Base-by-base conservation (phyloP, 2,329 filamentous ascomycete species). In the Grosmannia serpens region DNA sequence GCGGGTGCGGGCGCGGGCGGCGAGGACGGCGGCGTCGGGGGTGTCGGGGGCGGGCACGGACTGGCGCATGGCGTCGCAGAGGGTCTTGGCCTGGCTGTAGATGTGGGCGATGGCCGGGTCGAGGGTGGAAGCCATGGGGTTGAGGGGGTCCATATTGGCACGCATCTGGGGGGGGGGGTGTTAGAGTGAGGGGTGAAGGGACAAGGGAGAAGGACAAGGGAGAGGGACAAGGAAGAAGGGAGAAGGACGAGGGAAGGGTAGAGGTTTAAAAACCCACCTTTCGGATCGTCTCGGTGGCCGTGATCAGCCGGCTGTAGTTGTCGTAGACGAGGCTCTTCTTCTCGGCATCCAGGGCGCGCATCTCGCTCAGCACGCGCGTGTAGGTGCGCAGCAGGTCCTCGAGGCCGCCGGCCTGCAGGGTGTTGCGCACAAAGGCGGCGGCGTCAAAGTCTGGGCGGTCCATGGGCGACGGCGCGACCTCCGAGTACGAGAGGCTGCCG, bases 311-410 rank as follows among this genome's bases (percentile, higher is more conserved):
- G 65, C 88, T 94, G 72, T 97, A 99, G 70, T 99, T 99, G 70
- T 99, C 92, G 71, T 99, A 99, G 5, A 99, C 94, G 62, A 99
- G 75, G 1, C 92, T 91, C 74, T 99, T 99, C 71, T 94, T 88
- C 78, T 99, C 94, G 27, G 92, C 92, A 67, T 97, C 94, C 22
- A 99, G 78, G 2, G 89, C 91, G 44, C 91, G 77, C 53, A 96
- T 92, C 73, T 97, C 92, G 64, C 84, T 81, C 64, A 92, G 73
- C 11, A 92, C 77, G 26, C 82, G 79, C 53, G 86, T 84, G 69
- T 94, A 91, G 1, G 86, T 77, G 57, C 78, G 78, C 67, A 94
- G 69, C 57, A 94, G 74, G 58, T 87, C 86, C 67, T 85, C 82
- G 38, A 94, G 74, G 7, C 80, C 79, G 67, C 82, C 81, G 57